Base-by-base conservation (phyloP, 2,329 filamentous ascomycete species). In the Monilinia aucupariae region DNA sequence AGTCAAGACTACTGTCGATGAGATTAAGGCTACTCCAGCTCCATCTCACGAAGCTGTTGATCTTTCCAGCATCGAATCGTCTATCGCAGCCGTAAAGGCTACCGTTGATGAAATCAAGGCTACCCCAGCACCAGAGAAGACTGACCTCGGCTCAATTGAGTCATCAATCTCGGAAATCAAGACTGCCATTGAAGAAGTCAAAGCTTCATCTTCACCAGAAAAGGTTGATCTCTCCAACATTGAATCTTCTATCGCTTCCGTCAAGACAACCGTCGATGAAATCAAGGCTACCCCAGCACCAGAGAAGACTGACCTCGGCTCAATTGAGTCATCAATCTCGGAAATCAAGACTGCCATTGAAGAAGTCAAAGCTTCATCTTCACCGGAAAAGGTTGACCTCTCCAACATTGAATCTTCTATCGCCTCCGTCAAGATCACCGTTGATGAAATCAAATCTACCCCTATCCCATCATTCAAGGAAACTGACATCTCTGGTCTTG, bases 311-410 rank as follows among this genome's bases (percentile, higher is more conserved):
- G 68, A 69, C 59, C 51, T 69, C 2, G 59, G 65, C 8, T 41
- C 51, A 30, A 43, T 69, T 5, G 61, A 68, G n/a, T 37, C 65
- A 10, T 66, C 66, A 1, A 55, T 70, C 17, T 62, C 67, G 15
- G 66, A 65, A 12, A 51, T 71, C 15, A 59, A 60, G 10, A 37
- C 64, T 27, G 63, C 65, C 25, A 62, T 70, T n/a, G 64, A 65
- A 34, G 51, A 62, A 34, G 39, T 63, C 17, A 63, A 63, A 30
- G 55, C 54, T 30, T 50, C 55, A 13, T 59, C 68, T 41, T 17
- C 59, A 30, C 49, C 67, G 9, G 64, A 67, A 53, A 61, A 66
- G 32, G 50, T 68, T 37, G 67, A 69, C 56, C 47, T 69, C 3
- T 61, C 66, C 3, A 37, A 59, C 20, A 41, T 69, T 2, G 61